Conservation (phyloP, 768 basidiomycete genomes). For the Harrya chromipes region DNA sequence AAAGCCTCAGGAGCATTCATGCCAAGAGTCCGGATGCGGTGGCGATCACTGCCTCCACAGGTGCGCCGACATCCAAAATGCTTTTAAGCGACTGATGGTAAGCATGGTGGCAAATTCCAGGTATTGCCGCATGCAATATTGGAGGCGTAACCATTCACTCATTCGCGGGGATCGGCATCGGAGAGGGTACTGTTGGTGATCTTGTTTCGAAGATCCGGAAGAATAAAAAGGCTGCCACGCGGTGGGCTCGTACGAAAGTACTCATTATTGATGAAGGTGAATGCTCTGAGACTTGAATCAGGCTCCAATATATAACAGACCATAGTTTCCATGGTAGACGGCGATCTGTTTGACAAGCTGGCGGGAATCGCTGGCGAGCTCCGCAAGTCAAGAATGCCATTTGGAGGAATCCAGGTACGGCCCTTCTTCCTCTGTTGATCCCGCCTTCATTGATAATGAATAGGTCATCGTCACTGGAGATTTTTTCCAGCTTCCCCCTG, state of each 20-base stretch:
- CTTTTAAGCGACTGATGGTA: not conserved
- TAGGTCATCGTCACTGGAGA: constrained; percentile 93
- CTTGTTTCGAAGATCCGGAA: constrained; percentile 66
- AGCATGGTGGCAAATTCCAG: constrained; percentile 31
- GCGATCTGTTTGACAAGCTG: constrained; percentile 89
- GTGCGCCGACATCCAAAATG: constrained; percentile 35
- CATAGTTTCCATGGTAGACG: constrained; percentile 96
- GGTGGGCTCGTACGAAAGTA: constrained; percentile 85
- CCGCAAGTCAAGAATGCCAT: constrained; percentile 63
- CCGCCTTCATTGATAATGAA: not conserved
- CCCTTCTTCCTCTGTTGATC: not conserved
- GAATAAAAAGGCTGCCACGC: constrained; percentile 76
- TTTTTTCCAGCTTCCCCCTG: constrained; percentile 97
- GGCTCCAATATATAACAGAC: not conserved
- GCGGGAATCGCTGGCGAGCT: constrained; percentile 63
- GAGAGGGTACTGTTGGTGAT: constrained; percentile 57
- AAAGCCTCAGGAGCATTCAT: constrained; percentile 56
- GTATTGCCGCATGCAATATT: constrained; percentile 96
- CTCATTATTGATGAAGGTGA: constrained; percentile 81
- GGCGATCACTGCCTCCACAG: constrained; percentile 93
- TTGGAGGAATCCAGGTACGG: constrained; percentile 89
- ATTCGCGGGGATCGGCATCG: constrained; percentile 92
- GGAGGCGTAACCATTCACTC: constrained; percentile 95
- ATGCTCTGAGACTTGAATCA: not conserved
- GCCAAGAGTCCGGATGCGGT: constrained; percentile 62